A percentile compares a stretch with the other conserved stretches of the same genome.
Conservation (phyloP, 805 yeast genomes). For the Kluyveromyces aestuarii region DNA sequence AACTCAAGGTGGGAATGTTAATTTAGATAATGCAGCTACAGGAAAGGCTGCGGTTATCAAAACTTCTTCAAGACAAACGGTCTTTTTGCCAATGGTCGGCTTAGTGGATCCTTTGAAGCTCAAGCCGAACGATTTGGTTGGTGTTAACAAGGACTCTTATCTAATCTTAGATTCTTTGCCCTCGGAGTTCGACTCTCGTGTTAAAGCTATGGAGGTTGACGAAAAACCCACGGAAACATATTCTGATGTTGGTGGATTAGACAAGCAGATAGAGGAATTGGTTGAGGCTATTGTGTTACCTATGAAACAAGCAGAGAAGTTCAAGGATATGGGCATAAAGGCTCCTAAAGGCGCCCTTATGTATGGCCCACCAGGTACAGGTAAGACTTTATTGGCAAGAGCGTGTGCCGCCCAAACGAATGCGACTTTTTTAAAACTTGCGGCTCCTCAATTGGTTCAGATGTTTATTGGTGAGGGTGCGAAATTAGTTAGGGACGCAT, state of each 20-base stretch:
- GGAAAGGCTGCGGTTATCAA: slow-evolving; percentile 98
- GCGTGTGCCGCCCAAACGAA: slow-evolving; percentile 99
- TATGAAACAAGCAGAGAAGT: slow-evolving; percentile 96
- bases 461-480: slow-evolving; percentile 99
- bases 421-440: slow-evolving; percentile 91
- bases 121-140: slow-evolving; percentile 96
- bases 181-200: slow-evolving; percentile 94
- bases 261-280: slow-evolving; percentile 94
- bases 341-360: slow-evolving; percentile 98
- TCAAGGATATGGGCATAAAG: slow-evolving; percentile 86
- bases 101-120: slow-evolving; percentile 84
- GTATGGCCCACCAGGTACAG: slow-evolving; percentile 99
- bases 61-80: slow-evolving; percentile 96
- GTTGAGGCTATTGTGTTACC: slow-evolving; percentile 98
- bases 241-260: slow-evolving; percentile 95
- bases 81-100: slow-evolving; percentile 91
- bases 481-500: slow-evolving; percentile 92
- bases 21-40: slow-evolving; percentile 78
- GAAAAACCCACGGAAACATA: slow-evolving; percentile 97
- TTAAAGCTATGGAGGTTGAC: slow-evolving; percentile 98
- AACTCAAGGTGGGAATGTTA: slow-evolving; percentile 93
- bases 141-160: slow-evolving; percentile 95
- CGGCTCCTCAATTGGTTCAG: slow-evolving; percentile 97
- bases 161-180: slow-evolving; percentile 89
- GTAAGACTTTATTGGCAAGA: slow-evolving; percentile 92